phyloP scores from a whole-genome alignment of 805 yeast species.

The Metschnikowia gelsemii region DNA sequence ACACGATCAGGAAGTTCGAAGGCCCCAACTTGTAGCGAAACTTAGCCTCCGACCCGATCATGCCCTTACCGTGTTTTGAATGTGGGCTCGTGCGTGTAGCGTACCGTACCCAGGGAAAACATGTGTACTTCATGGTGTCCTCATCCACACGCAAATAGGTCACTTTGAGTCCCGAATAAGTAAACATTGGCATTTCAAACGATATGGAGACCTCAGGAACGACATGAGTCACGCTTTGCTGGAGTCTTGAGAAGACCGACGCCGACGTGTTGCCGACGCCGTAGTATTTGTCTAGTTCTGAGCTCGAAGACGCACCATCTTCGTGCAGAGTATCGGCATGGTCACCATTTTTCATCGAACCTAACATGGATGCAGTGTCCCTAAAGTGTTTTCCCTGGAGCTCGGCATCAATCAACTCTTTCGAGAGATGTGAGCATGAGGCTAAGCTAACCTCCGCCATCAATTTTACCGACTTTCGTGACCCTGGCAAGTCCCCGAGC shows the following conservation, averaged over 20 bases:
- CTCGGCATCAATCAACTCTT: constrained; percentile 2
- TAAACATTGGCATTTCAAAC: constrained; percentile 45
- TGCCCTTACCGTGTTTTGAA: neutral
- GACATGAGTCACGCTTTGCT: constrained; percentile 17
- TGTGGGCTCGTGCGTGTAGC: constrained; percentile 26
- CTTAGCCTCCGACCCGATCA: constrained; percentile 1
- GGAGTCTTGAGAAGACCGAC: constrained; percentile 25
- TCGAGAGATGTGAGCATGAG: constrained; percentile 3
- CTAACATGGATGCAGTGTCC: neutral
- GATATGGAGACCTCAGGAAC: constrained; percentile 23
- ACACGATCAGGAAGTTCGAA: constrained; percentile 11
- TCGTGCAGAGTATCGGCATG: neutral
- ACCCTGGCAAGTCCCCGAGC: constrained; percentile 63
- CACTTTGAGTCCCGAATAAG: constrained; percentile 66
- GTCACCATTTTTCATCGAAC: neutral
- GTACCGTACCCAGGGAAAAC: constrained; percentile 80
- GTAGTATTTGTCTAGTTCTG: constrained; percentile 27
- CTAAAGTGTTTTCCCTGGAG: neutral
- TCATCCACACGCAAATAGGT: constrained; percentile 69
- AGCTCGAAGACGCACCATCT: constrained; percentile 9
- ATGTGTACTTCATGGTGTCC: constrained; percentile 55
- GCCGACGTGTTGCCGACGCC: constrained; percentile 39
- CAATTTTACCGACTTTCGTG: constrained; percentile 50
- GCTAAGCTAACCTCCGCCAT: constrained; percentile 45
- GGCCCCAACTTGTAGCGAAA: constrained; percentile 21